Evolutionary conservation across 352 stramenopile genomes (phyloP).

Genomic region (Globisporangium viniferum): DNA sequence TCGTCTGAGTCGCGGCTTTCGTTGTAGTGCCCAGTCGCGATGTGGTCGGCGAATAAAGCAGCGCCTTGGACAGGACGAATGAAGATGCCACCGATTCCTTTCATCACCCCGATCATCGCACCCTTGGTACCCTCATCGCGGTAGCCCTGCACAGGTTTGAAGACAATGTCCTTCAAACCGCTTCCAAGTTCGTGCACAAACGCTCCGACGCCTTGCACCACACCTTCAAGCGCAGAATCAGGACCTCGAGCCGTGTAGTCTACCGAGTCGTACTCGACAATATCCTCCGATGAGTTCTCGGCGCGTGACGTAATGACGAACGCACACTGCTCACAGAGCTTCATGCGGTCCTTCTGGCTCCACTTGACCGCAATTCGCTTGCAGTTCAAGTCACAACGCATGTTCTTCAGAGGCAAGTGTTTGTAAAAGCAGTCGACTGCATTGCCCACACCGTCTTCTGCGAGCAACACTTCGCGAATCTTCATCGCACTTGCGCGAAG

Average conservation of each 20-base stretch:
- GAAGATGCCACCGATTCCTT: slow-evolving; percentile 49
- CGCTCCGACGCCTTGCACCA: slow-evolving; percentile 45
- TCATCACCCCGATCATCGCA: slow-evolving; percentile 55
- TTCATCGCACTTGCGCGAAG: slow-evolving; percentile 44
- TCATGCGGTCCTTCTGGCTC: slow-evolving; percentile 43
- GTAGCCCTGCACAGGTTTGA: slow-evolving; percentile 56
- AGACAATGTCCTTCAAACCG: slow-evolving; percentile 60
- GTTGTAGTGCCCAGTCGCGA: slow-evolving; percentile 68
- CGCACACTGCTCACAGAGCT: slow-evolving; percentile 50
- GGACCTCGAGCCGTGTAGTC: slow-evolving; percentile 54
- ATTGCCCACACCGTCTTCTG: slow-evolving; percentile 74
- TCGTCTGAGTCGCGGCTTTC: slow-evolving; percentile 35
- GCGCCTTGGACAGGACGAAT: slow-evolving; percentile 54
- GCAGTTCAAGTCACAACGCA: slow-evolving; percentile 73
- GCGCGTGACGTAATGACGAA: slow-evolving; percentile 40
- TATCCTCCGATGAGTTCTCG: slow-evolving; percentile 40
- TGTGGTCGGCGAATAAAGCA: slow-evolving; percentile 59
- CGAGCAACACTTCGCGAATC: slow-evolving; percentile 53
- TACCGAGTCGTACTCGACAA: slow-evolving; percentile 51
- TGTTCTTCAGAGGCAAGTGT: slow-evolving; percentile 75
- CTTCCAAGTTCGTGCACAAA: slow-evolving; percentile 65
- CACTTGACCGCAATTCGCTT: slow-evolving; percentile 48
- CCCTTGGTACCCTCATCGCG: slow-evolving; percentile 56
- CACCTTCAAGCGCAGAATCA: slow-evolving; percentile 43
- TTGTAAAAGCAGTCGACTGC: slow-evolving; percentile 84